phyloP scores from a whole-genome alignment of 139 green algal genomes.

The Eudorina sp. region DNA sequence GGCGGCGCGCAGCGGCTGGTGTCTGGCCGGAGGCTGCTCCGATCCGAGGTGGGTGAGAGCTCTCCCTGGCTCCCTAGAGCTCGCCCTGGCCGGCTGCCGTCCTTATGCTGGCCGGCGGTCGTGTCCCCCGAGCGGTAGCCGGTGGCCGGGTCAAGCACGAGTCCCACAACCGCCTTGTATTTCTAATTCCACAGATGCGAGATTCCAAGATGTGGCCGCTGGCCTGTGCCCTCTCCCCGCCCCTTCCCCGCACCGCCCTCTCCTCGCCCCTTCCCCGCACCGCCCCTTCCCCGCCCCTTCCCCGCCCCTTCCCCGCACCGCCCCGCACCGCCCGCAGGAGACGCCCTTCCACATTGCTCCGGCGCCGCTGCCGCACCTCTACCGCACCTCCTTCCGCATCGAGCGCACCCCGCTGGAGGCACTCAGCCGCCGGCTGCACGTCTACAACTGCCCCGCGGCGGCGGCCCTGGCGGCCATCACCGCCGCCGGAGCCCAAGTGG shows the following conservation, averaged over 20 bases:
- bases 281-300: background rate
- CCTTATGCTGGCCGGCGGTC: too few relatives aligned
- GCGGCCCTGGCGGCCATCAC: background rate
- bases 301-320: background rate
- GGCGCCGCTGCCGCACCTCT: conserved; percentile 33
- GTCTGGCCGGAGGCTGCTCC: conserved; percentile 25
- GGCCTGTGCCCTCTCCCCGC: background rate
- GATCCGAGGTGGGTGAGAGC: conserved; percentile 37
- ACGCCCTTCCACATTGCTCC: conserved; percentile 37
- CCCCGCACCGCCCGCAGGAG: background rate
- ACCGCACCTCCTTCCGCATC: conserved; percentile 19
- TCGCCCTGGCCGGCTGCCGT: too few relatives aligned
- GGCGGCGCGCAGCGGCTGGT: background rate
- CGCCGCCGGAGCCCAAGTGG: background rate
- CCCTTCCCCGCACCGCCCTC: background rate
- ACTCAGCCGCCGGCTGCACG: background rate
- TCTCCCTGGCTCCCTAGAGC: too few relatives aligned
- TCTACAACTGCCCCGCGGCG: background rate
- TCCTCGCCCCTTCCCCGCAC: background rate
- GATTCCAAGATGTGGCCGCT: background rate
- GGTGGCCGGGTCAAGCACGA: background rate
- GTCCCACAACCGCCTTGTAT: too few relatives aligned
- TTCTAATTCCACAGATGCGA: too few relatives aligned
- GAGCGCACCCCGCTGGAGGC: conserved; percentile 41
- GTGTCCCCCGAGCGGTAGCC: background rate